Evolutionary conservation across 1,284 basidiomycete genomes (phyloP).

Genomic region (Marasmius oreades): DNA sequence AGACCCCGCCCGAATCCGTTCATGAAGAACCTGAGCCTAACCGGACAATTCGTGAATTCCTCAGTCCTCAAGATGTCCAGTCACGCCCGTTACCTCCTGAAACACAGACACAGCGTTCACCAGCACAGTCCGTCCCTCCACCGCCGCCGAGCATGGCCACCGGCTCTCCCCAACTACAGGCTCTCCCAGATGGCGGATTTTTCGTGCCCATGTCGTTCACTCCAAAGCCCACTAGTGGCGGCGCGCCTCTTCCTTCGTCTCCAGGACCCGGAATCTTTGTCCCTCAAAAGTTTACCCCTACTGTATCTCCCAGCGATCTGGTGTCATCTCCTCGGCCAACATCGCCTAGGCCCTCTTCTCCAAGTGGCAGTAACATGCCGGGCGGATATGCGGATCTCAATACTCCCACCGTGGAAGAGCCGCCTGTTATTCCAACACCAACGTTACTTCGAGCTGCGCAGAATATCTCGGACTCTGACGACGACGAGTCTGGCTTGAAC

Average conservation of each 20-base stretch:
- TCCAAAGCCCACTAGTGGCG: background rate
- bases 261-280: background rate
- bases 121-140: conserved; percentile 1
- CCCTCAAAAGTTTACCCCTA: background rate
- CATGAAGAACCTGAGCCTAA: conserved; percentile 1
- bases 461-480: conserved; percentile 9
- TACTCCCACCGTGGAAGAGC: background rate
- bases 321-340: background rate
- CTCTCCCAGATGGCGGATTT: background rate
- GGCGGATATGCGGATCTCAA: conserved; percentile 2
- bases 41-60: conserved; percentile 6
- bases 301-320: background rate
- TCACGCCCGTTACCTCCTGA: conserved; percentile 9
- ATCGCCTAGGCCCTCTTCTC: background rate
- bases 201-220: conserved; percentile 1
- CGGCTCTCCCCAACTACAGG: background rate
- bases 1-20: conserved; percentile 12
- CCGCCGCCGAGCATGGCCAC: background rate
- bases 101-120: background rate
- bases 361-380: background rate
- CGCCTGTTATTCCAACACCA: conserved; percentile 10
- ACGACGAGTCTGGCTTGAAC: conserved; percentile 10
- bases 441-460: conserved; percentile 7
- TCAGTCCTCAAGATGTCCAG: conserved; percentile 9
- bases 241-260: background rate